Evolutionary conservation across 495 filamentous ascomycete genomes (phyloP), one percentile per base, ranked within the genome.

Genomic region (Penicillium verhagenii): DNA sequence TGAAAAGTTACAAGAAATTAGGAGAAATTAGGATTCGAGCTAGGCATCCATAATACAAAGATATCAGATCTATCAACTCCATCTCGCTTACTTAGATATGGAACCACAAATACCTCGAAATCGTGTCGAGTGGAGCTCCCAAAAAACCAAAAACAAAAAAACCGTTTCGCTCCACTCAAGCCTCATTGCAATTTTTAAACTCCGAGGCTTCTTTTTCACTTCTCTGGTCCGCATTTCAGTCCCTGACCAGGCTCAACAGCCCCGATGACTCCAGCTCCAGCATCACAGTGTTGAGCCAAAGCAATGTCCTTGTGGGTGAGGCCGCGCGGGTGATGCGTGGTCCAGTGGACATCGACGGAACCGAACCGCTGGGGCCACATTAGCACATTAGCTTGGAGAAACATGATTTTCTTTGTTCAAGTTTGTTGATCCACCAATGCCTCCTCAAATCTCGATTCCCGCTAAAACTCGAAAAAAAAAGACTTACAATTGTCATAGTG

Each of bases 251-350:
- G 14, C 21, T 71, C 66, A 37, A 77, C 74, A 0, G 67, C 66
- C 7, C 74, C 72, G 58, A 77, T 70, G 50, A 70, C 40, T 23
- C 57, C 69, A 42, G 75, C 74, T 24, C 83, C 75, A 50, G 78
- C 63, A 64, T 91, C 87, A 67, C 89, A 91, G 53, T 82, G 77
- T 37, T 66, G 68, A 1, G 89, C 89, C 70, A 91, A 78, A 14
- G 76, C 65, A 33, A 86, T 66, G 61, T 92, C 89, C 57, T 86
- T 86, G 21, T 71, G 54, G 0, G 85, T 86, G n/a, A 92, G 75
- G n/a, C 89, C 88, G 19, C 77, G 74, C 8, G 86, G 87, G 40
- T 75, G 75, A 69, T 92, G 88, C 16, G 89, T 91, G 10, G 87
- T 91, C 89, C 87, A 91, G 66, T 78, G 72, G 50, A 79, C 67